Base-by-base conservation (phyloP, 164 flowering plant genomes). In the Tetrastigma voinierianum region DNA sequence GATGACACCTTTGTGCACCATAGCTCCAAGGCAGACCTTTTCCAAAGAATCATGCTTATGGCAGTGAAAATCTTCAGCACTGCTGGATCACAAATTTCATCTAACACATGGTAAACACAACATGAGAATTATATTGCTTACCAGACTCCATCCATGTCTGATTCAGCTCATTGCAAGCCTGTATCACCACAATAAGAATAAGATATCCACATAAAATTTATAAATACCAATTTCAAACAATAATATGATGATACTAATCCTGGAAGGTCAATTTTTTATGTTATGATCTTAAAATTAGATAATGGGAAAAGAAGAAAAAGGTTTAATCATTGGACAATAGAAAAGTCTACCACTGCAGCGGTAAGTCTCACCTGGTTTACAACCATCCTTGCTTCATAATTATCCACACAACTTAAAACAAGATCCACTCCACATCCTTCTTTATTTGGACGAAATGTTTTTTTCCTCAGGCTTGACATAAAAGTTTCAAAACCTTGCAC, bases 111-210 rank as follows among this genome's bases (percentile, higher is more conserved):
- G 23, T 48, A 10, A 54, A 9, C 20, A 25, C 23, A 17, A 25
- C 40, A 9, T 25, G 23, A 19, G 32, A 48, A 61, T 56, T 10
- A 48, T 25, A 16, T 65, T 45, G 21, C 83, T 73, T 79, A 95
- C 99, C 99, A 67, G 99, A 95, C 67, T 95, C 99, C 97, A 95
- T 90, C 99, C 99, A 95, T 49, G 92, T 90, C 73, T 90, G 96
- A 64, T 70, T 85, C 73, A 95, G 83, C 76, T 95, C 99, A 77
- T 95, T 95, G 91, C 99, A 92, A 68, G 97, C 99, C 99, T 95
- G 92, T 59, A 82, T 54, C 63, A 71, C 57, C 71, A 81, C 16
- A 61, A 72, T 47, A 40, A 75, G 59, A 71, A 75, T 32, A 32
- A 32, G 40, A 32, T 69, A 82, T 63, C 32, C 58, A 66, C 43